A percentile compares a stretch with the other conserved stretches of the same genome.
Evolutionary conservation across 768 basidiomycete genomes (phyloP).

Genomic region (Sistotremastrum niveocremeum): DNA sequence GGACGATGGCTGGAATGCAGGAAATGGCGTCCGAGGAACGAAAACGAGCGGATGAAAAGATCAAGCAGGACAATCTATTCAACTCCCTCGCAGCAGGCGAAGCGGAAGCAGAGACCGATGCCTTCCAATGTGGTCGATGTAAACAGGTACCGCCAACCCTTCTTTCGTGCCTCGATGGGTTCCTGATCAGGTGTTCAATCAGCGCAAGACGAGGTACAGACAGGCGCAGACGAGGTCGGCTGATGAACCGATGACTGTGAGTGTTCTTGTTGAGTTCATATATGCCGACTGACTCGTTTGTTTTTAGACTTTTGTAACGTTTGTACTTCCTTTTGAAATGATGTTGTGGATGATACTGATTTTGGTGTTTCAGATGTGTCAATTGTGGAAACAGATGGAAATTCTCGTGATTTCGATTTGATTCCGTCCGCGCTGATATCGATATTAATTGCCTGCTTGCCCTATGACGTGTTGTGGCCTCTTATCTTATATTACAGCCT

Average conservation of each 20-base stretch:
- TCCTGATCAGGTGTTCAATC: neutral
- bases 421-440: too few species aligned
- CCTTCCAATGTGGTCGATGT: conserved; percentile 94
- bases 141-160: conserved; percentile 46
- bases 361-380: conserved; percentile 33
- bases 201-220: conserved; percentile 83
- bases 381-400: conserved; percentile 62
- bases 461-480: too few species aligned
- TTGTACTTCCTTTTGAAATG: conserved; percentile 13
- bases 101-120: conserved; percentile 89
- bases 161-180: neutral
- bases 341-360: conserved; percentile 1
- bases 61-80: conserved; percentile 78
- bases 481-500: too few species aligned
- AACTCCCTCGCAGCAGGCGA: conserved; percentile 84
- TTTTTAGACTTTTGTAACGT: conserved; percentile 79
- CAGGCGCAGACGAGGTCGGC: conserved; percentile 96
- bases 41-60: conserved; percentile 68
- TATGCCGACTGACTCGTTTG: conserved; percentile 4
- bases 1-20: conserved; percentile 22
- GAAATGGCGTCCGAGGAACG: conserved; percentile 95
- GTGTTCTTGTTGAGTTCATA: conserved; percentile 14
- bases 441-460: too few species aligned
- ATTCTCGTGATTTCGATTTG: conserved; percentile 31
- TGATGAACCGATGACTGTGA: conserved; percentile 95